Evolutionary conservation across 176 grass and related monocot genomes (phyloP).

Genomic region (Urochloa ruziziensis): DNA sequence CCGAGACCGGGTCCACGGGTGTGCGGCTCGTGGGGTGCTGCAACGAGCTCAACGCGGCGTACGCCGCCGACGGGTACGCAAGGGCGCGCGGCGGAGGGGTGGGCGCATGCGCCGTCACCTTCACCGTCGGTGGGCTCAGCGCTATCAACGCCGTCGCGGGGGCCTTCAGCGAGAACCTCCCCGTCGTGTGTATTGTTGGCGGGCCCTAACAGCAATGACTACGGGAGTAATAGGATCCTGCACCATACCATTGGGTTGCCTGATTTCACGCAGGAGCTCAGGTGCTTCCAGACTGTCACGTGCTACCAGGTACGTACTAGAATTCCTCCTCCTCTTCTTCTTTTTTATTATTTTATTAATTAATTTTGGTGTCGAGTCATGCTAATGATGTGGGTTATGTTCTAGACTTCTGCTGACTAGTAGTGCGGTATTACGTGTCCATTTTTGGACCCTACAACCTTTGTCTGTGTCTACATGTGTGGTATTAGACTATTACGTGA

Average conservation of each 20-base stretch:
- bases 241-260: slow-evolving; percentile 50
- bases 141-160: slow-evolving; percentile 64
- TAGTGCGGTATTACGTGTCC: neutral
- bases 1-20: slow-evolving; percentile 15
- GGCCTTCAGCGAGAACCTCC: slow-evolving; percentile 62
- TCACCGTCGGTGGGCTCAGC: slow-evolving; percentile 64
- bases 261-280: slow-evolving; percentile 57
- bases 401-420: neutral
- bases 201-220: slow-evolving; percentile 56
- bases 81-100: slow-evolving; percentile 43
- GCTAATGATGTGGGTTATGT: neutral
- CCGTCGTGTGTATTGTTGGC: slow-evolving; percentile 45
- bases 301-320: slow-evolving; percentile 43
- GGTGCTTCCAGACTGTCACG: slow-evolving; percentile 60
- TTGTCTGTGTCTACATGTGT: too few species aligned
- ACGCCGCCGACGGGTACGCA: slow-evolving; percentile 62
- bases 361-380: neutral
- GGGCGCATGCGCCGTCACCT: slow-evolving; percentile 53
- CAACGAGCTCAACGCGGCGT: slow-evolving; percentile 85
- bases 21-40: slow-evolving; percentile 71
- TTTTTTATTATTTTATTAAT: neutral
- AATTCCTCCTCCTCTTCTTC: neutral
- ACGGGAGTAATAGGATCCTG: slow-evolving; percentile 55
- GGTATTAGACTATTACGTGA: too few species aligned
- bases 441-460: neutral